phyloP scores from a whole-genome alignment of 129 eudicot species.

The Centrapalus pauciflorus region DNA sequence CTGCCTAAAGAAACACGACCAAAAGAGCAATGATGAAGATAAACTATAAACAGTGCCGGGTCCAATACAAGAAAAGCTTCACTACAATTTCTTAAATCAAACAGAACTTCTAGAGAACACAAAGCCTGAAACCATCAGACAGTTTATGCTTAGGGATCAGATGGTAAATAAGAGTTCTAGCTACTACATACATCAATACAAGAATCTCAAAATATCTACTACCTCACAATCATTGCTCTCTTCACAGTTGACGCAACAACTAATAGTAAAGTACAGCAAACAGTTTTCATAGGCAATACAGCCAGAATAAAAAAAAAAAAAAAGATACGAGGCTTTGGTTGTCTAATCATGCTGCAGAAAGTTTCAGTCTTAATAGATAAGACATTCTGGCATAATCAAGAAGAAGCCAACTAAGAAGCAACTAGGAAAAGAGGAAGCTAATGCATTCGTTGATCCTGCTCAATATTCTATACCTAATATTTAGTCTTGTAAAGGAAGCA shows the following conservation, averaged over 20 bases:
- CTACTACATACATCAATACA: background rate
- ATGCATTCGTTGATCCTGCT: background rate
- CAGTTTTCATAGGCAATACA: background rate
- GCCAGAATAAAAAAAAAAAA: background rate
- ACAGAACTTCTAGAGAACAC: constrained; percentile 1
- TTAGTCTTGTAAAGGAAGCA: background rate
- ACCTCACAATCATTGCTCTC: background rate
- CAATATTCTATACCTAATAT: background rate
- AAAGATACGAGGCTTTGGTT: background rate
- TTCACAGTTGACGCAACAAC: background rate
- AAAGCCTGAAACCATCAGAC: too few species aligned
- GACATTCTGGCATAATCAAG: background rate
- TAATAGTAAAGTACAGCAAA: background rate
- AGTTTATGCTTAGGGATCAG: background rate
- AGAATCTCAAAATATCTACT: background rate
- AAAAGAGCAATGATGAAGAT: constrained; percentile 1
- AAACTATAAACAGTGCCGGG: background rate
- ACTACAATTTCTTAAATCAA: background rate
- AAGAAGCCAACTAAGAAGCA: background rate
- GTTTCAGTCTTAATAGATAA: background rate
- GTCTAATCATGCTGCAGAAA: background rate
- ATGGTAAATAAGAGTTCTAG: constrained; percentile 1
- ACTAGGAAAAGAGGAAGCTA: background rate
- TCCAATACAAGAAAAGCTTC: constrained; percentile 10
- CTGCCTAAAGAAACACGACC: constrained; percentile 50